Conservation (phyloP, 257 asterid genomes). For the Forsythia suspensa region DNA sequence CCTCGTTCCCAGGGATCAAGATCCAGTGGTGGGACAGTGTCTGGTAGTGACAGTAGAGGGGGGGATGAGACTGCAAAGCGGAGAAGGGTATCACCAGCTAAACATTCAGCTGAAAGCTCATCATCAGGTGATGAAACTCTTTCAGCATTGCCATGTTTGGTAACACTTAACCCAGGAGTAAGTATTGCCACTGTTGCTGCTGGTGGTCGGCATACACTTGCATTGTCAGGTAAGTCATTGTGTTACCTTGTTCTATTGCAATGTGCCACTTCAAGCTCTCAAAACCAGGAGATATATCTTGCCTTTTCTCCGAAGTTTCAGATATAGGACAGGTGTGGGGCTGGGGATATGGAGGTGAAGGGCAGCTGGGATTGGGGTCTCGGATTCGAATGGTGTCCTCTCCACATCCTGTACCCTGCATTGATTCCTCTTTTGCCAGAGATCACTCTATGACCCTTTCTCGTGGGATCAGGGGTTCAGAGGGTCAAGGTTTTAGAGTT, state of each 20-base stretch:
- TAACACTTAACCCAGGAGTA: constrained; percentile 75
- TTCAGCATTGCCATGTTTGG: constrained; percentile 89
- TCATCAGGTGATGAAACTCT: constrained; percentile 70
- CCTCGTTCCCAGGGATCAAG: constrained; percentile 77
- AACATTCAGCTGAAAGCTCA: constrained; percentile 77
- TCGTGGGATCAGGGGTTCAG: constrained; percentile 57
- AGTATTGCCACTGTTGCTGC: constrained; percentile 84
- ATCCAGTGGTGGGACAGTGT: constrained; percentile 45
- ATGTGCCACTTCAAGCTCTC: constrained; percentile 8
- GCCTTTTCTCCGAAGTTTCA: constrained; percentile 45
- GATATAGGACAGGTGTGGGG: constrained; percentile 99
- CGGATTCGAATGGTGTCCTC: constrained; percentile 93
- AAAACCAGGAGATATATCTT: constrained; percentile 27
- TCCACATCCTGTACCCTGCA: constrained; percentile 93
- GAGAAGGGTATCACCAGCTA: constrained; percentile 74
- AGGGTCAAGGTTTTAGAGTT: constrained; percentile 62
- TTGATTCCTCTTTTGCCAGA: constrained; percentile 55
- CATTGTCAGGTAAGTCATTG: constrained; percentile 70
- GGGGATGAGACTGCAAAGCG: constrained; percentile 80
- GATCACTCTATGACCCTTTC: constrained; percentile 56
- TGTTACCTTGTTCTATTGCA: constrained; percentile 11
- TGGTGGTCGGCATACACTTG: constrained; percentile 95
- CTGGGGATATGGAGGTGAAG: constrained; percentile 99
- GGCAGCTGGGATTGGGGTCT: constrained; percentile 96
- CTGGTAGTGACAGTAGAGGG: constrained; percentile 53